Evolutionary conservation across 306 rosid genomes (phyloP).

Genomic region (Dicorynia guianensis): DNA sequence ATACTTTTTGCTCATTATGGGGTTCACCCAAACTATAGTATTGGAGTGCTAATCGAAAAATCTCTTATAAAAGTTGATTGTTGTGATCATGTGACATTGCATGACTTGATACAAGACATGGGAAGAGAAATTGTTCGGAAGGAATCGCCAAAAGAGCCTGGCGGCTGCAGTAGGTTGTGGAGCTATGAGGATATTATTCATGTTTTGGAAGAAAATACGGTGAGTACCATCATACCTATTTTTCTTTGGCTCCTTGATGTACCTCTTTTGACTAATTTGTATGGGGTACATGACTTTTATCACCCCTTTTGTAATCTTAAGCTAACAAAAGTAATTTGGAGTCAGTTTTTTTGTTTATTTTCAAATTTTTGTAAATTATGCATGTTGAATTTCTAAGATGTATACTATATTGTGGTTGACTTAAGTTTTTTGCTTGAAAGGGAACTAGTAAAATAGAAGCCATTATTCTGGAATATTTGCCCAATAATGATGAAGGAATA

Average conservation of each 20-base stretch:
- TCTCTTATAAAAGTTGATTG: background rate
- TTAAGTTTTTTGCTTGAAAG: background rate
- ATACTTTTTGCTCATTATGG: background rate
- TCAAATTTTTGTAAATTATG: background rate
- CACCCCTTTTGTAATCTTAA: background rate
- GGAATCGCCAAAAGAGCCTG: background rate
- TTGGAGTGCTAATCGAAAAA: background rate
- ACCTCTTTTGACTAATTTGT: background rate
- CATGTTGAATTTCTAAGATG: background rate
- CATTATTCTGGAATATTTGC: background rate
- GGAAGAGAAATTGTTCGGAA: conserved; percentile 7
- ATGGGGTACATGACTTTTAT: background rate
- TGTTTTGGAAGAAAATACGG: background rate
- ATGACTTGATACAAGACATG: conserved; percentile 1
- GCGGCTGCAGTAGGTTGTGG: background rate
- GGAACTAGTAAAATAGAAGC: background rate
- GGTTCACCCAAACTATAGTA: background rate
- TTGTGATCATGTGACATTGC: background rate
- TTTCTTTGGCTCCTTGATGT: background rate
- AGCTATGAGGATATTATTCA: background rate
- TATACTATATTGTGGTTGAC: background rate
- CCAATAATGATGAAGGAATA: background rate
- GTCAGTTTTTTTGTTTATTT: background rate
- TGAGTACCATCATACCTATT: background rate
- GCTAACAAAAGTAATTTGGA: background rate